Evolutionary conservation across 108 stramenopile genomes (phyloP), one percentile per base, ranked within the genome.

Genomic region (Cylindrotheca fusiformis): DNA sequence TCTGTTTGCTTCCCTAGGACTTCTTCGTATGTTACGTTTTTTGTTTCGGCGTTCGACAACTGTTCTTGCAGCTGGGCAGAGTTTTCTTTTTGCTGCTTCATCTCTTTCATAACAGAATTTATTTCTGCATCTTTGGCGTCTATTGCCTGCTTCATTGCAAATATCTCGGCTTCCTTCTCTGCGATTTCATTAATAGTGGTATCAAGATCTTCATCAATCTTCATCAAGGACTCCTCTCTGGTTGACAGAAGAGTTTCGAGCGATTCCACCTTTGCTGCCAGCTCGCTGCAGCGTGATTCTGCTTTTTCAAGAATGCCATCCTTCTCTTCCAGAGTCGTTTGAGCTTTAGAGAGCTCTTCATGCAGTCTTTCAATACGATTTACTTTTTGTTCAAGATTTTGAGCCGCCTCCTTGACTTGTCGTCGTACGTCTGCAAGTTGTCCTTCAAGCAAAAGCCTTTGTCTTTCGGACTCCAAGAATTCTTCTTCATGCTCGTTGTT

Each of bases 101-200:
- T 32, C 21, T 22, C 28, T 29, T 41, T 45, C 18, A 22, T n/a
- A 29, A 55, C 8, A n/a, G n/a, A 5, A 17, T 23, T 17, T 41
- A 68, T 30, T 53, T 63, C 33, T 4, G 48, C 36, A 3, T 55
- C 29, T n/a, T 26, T 30, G 3, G 26, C 49, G 2, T 25, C 22
- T 19, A 63, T 41, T 4, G 44, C 31, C 8, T 49, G 21, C 57
- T 68, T 52, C 31, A 10, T 47, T 21, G n/a, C 24, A 2, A 4
- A 67, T 31, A 52, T 18, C 25, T 32, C 45, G 32, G 27, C 8
- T 32, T 48, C 58, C 33, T 65, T 60, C 55, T 68, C 61, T n/a
- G 4, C 24, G 21, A 58, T 32, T 19, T 45, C 30, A 4, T 52
- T 33, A 14, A 45, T 27, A 19, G 50, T 52, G 17, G 5, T 29